These are phyloP conservation scores for Solanum rostratum DNA, from an alignment of 257 asterid genomes.

Conservation along the genomic window DNA sequence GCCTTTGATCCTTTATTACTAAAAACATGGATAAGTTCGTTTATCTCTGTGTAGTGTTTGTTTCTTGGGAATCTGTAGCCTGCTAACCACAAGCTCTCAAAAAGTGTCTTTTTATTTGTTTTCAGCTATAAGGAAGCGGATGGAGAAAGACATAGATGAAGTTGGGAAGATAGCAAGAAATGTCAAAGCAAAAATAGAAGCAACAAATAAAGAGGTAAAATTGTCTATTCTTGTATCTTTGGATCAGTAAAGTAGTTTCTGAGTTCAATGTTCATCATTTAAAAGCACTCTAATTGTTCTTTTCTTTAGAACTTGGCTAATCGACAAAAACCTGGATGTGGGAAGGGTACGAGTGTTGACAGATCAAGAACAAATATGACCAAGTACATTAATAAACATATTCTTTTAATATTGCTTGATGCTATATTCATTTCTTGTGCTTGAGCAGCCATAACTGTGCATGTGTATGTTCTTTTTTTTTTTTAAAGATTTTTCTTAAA, in stretches of 20 bases:
- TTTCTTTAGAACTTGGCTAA: constrained; percentile 55
- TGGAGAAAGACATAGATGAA: constrained; percentile 83
- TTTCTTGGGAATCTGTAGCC: not conserved
- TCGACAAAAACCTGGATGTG: constrained; percentile 78
- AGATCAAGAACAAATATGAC: constrained; percentile 83
- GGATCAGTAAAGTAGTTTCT: not conserved
- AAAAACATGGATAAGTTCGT: not conserved
- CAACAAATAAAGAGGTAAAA: constrained; percentile 53
- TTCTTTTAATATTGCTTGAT: not conserved
- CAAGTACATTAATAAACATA: constrained; percentile 26
- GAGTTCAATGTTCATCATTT: not conserved
- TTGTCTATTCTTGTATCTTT: constrained; percentile 1
- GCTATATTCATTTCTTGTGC: not conserved
- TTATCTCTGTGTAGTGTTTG: not conserved
- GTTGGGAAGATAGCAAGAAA: constrained; percentile 73
- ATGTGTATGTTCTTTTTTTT: not conserved
- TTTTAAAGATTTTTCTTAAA: not conserved
- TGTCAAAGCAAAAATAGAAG: constrained; percentile 60
- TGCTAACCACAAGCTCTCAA: not conserved
- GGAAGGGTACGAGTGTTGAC: constrained; percentile 75
- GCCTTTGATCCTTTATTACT: not conserved
- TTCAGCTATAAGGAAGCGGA: constrained; percentile 80
- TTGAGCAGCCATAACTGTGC: not conserved
- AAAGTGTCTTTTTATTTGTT: not conserved
- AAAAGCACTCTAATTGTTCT: not conserved